Evolutionary conservation across 352 stramenopile genomes (phyloP).

Genomic region (Pythium monospermum): DNA sequence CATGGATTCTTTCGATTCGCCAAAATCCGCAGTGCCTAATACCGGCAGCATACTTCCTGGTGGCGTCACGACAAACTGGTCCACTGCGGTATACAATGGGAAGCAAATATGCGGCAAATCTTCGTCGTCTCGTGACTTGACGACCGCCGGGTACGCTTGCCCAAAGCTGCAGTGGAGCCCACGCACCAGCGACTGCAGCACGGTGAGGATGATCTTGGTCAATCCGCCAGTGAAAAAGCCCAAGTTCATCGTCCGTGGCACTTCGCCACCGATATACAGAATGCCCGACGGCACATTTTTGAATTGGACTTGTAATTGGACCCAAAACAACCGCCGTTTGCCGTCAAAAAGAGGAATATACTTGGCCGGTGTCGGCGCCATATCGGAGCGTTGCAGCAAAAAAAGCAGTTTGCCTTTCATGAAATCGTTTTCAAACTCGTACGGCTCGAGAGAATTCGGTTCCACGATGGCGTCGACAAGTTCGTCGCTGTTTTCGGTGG

Average conservation of each 20-base stretch:
- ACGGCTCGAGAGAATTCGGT: constrained; percentile 31
- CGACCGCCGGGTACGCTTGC: constrained; percentile 18
- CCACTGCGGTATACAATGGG: constrained; percentile 53
- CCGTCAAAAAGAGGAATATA: constrained; percentile 35
- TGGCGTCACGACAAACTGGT: constrained; percentile 58
- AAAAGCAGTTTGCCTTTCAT: constrained; percentile 70
- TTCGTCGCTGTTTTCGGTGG: constrained; percentile 9
- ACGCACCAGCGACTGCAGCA: constrained; percentile 48
- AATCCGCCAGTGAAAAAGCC: constrained; percentile 50
- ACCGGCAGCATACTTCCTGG: constrained; percentile 25
- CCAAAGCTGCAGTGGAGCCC: constrained; percentile 59
- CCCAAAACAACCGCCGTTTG: constrained; percentile 53
- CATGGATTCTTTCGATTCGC: constrained; percentile 35
- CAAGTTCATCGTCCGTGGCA: constrained; percentile 43
- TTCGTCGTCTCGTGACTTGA: constrained; percentile 27
- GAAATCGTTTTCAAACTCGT: constrained; percentile 80
- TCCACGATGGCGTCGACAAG: constrained; percentile 23
- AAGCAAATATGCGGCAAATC: constrained; percentile 67
- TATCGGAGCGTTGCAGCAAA: constrained; percentile 37
- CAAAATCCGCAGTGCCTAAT: constrained; percentile 45
- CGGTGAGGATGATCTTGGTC: constrained; percentile 45
- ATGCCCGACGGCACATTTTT: constrained; percentile 47
- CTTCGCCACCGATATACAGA: constrained; percentile 63
- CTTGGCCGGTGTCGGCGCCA: constrained; percentile 13
- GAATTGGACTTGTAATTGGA: constrained; percentile 64